Evolutionary conservation across 1,284 basidiomycete genomes (phyloP).

Genomic region (Ustilago curta): DNA sequence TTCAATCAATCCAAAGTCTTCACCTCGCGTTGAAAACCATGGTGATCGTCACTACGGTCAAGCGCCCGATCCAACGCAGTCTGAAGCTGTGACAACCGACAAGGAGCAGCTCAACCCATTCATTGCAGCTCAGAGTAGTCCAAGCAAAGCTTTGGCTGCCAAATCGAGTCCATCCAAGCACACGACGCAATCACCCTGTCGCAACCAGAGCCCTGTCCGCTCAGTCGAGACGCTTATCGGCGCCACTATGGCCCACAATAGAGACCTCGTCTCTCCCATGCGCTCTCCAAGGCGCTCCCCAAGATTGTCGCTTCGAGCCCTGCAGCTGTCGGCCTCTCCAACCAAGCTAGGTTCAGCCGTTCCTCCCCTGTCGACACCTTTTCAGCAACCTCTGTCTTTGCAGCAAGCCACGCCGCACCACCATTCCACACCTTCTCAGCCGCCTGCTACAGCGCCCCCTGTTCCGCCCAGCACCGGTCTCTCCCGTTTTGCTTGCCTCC

Average conservation of each 20-base stretch:
- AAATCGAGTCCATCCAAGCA: constrained; percentile 29
- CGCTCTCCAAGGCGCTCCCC: constrained; percentile 40
- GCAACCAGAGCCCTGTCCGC: constrained; percentile 31
- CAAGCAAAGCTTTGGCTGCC: background rate
- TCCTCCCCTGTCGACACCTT: constrained; percentile 25
- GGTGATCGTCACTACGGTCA: background rate
- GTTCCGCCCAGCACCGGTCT: constrained; percentile 40
- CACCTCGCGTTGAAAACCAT: background rate
- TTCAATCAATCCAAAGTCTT: background rate
- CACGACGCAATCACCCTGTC: constrained; percentile 10
- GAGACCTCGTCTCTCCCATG: constrained; percentile 25
- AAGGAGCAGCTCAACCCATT: constrained; percentile 10
- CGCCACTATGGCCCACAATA: constrained; percentile 31
- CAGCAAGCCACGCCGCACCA: constrained; percentile 10
- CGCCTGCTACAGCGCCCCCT: constrained; percentile 1
- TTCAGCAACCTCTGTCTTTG: constrained; percentile 7
- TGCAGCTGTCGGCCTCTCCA: constrained; percentile 35
- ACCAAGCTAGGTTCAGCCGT: constrained; percentile 11
- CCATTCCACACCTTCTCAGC: constrained; percentile 29
- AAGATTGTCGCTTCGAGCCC: constrained; percentile 30
- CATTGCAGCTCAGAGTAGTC: constrained; percentile 9
- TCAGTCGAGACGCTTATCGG: constrained; percentile 43
- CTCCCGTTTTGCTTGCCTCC: constrained; percentile 41
- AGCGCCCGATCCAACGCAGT: background rate
- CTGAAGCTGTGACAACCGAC: background rate